These are phyloP conservation scores for Beta lomatogona DNA, from an alignment of 179 eudicot genomes.

Conservation along the genomic window DNA sequence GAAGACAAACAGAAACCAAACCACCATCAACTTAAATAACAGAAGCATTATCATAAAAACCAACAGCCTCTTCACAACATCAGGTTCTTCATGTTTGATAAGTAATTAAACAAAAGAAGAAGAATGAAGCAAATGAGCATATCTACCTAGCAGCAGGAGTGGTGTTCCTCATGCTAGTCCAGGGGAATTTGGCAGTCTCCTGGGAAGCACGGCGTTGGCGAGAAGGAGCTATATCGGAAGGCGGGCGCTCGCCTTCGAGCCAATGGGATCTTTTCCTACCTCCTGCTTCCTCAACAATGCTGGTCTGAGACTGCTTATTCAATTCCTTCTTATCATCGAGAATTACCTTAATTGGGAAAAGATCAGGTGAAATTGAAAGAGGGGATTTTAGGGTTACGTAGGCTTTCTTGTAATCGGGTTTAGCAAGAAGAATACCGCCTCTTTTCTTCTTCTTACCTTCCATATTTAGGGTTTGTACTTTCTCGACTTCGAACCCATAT, in stretches of 20 bases:
- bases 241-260: constrained; percentile 40
- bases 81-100: not conserved
- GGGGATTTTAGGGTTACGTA: constrained; percentile 69
- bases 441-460: constrained; percentile 93
- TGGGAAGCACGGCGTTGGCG: constrained; percentile 1
- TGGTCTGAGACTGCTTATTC: constrained; percentile 60
- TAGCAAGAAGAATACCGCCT: constrained; percentile 71
- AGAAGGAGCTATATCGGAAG: not conserved
- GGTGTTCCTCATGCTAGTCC: constrained; percentile 74
- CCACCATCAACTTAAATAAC: not conserved
- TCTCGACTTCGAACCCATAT: constrained; percentile 83
- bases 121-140: not conserved
- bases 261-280: constrained; percentile 71
- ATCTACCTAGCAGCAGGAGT: constrained; percentile 52
- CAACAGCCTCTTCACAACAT: not conserved
- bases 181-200: constrained; percentile 67
- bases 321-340: constrained; percentile 60
- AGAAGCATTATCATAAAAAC: not conserved
- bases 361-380: constrained; percentile 65
- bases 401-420: constrained; percentile 87
- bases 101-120: not conserved
- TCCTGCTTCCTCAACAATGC: constrained; percentile 54
- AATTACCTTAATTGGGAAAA: constrained; percentile 64
- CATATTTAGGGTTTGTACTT: constrained; percentile 83
- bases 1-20: not conserved